Evolutionary conservation across 225 moss, liverwort and hornwort species (phyloP).

Genomic region (Antitrichia curtipendula): DNA sequence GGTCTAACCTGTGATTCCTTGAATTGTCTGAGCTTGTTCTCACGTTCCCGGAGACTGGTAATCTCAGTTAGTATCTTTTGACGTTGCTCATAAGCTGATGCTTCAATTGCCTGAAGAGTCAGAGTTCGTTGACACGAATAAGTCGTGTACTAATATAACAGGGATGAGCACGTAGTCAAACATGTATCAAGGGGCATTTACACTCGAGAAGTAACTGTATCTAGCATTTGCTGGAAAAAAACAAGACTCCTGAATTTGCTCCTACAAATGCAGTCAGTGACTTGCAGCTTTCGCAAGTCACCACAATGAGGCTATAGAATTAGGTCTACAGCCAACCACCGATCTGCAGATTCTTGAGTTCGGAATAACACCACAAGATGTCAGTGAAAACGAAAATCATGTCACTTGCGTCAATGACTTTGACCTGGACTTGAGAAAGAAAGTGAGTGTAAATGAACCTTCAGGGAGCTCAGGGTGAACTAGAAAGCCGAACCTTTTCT

Average conservation of each 20-base stretch:
- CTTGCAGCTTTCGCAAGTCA: neutral
- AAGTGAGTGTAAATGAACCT: neutral
- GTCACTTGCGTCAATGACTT: neutral
- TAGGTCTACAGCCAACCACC: neutral
- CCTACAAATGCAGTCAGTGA: neutral
- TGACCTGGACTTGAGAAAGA: neutral
- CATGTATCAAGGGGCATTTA: neutral
- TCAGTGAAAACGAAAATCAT: neutral
- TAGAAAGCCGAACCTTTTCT: constrained; percentile 52
- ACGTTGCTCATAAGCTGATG: constrained; percentile 81
- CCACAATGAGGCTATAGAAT: neutral
- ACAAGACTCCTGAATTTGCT: neutral
- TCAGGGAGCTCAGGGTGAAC: neutral
- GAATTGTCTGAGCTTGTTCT: constrained; percentile 47
- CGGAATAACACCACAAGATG: neutral
- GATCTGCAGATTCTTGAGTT: neutral
- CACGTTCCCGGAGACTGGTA: constrained; percentile 55
- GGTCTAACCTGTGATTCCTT: constrained; percentile 47
- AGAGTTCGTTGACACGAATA: neutral
- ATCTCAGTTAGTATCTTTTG: constrained; percentile 62
- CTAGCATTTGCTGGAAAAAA: neutral
- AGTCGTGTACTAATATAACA: neutral
- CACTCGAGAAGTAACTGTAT: neutral
- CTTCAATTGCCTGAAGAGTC: constrained; percentile 47
- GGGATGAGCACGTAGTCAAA: neutral